phyloP scores from a whole-genome alignment of 306 rosid species.

The Begonia fuchsioides region DNA sequence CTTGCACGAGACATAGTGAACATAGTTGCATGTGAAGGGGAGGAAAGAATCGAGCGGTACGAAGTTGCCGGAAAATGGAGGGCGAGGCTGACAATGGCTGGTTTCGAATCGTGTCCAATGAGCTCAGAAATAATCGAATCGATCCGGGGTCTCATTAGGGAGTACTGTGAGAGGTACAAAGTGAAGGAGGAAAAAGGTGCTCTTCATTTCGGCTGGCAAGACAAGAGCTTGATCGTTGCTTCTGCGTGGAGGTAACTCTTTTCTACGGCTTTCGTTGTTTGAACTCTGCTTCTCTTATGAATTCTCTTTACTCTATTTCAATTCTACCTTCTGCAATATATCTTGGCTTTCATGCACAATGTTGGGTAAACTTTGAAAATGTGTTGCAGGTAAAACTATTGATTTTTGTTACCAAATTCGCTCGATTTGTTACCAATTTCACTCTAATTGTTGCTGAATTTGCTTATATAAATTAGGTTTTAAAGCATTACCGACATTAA shows the following conservation, averaged over 20 bases:
- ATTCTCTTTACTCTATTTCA: too few species aligned
- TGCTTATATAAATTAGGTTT: too few species aligned
- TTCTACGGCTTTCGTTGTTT: too few species aligned
- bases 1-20: constrained; percentile 90
- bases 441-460: too few species aligned
- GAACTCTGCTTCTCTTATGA: too few species aligned
- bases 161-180: constrained; percentile 62
- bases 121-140: constrained; percentile 28
- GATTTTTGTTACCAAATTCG: too few species aligned
- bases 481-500: too few species aligned
- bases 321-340: too few species aligned
- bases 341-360: too few species aligned
- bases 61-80: constrained; percentile 98
- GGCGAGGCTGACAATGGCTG: constrained; percentile 96
- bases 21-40: constrained; percentile 82
- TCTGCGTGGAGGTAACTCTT: constrained; percentile 71
- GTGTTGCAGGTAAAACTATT: too few species aligned
- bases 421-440: too few species aligned
- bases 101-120: constrained; percentile 54
- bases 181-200: constrained; percentile 68
- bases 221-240: constrained; percentile 78
- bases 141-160: constrained; percentile 32
- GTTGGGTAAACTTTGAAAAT: too few species aligned
- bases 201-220: constrained; percentile 91
- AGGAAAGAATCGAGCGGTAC: constrained; percentile 79